Evolutionary conservation across 768 basidiomycete genomes (phyloP).

Genomic region (Leccinum broughii): DNA sequence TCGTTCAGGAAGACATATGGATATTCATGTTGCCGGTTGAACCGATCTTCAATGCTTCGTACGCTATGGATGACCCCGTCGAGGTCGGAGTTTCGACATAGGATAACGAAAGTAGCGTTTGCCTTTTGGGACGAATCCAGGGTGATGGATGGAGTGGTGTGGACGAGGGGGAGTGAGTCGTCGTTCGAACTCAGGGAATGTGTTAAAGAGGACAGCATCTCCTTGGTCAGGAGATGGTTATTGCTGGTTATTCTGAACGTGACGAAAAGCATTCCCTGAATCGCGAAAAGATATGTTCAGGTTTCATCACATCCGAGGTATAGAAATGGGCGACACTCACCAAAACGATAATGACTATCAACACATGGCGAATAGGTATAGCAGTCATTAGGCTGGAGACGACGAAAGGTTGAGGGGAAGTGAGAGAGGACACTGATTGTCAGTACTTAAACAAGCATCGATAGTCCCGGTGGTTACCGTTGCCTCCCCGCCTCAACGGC

Average conservation of each 20-base stretch:
- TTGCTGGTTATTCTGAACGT: not conserved
- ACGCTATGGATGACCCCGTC: conserved; percentile 48
- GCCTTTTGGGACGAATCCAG: conserved; percentile 29
- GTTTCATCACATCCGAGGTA: too few relatives aligned
- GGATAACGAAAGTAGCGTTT: conserved; percentile 62
- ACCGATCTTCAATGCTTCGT: conserved; percentile 56
- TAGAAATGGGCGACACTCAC: conserved; percentile 15
- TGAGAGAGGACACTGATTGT: not conserved
- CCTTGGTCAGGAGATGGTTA: not conserved
- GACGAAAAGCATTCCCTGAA: conserved; percentile 21
- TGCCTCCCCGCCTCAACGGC: not conserved
- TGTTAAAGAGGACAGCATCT: conserved; percentile 3
- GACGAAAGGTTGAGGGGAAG: not conserved
- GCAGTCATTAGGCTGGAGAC: conserved; percentile 12
- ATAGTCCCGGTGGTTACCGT: not conserved
- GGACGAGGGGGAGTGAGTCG: not conserved
- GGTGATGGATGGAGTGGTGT: not conserved
- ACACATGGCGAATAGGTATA: conserved; percentile 23
- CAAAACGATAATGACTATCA: conserved; percentile 15
- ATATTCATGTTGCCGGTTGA: conserved; percentile 57
- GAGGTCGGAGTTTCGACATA: conserved; percentile 52
- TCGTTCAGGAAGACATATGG: conserved; percentile 71
- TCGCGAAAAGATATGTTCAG: not conserved
- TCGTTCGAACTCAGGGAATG: not conserved
- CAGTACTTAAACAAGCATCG: not conserved